phyloP scores from a whole-genome alignment of 2,329 filamentous ascomycete genomes.

The Tolypocladium tundrense region DNA sequence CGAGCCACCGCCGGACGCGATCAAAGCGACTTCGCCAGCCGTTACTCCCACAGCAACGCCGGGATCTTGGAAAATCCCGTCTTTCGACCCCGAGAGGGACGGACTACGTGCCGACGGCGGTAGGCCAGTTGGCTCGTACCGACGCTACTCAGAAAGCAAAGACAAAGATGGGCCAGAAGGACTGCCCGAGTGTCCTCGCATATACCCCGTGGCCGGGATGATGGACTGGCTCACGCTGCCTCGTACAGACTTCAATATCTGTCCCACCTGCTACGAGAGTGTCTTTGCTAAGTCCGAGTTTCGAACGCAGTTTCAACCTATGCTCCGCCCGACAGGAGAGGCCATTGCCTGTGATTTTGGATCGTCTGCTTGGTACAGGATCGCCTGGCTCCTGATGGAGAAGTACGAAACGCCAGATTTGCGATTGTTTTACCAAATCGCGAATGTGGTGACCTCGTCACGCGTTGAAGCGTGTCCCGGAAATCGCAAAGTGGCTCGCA shows the following conservation, averaged over 20 bases:
- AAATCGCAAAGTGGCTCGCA: constrained; percentile 41
- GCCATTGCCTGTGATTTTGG: constrained; percentile 70
- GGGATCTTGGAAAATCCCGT: constrained; percentile 33
- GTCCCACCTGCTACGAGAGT: constrained; percentile 65
- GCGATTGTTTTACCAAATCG: constrained; percentile 58
- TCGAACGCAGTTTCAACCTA: constrained; percentile 49
- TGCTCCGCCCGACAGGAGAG: constrained; percentile 45
- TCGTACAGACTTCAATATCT: constrained; percentile 66
- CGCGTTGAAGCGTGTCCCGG: constrained; percentile 48
- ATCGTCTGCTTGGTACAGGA: constrained; percentile 65
- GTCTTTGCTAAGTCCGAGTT: constrained; percentile 62
- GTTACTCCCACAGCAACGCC: constrained; percentile 8
- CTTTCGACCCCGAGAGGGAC: constrained; percentile 31
- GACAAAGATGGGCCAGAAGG: constrained; percentile 13
- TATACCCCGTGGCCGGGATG: constrained; percentile 48
- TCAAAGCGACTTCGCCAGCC: neutral
- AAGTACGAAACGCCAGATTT: constrained; percentile 59
- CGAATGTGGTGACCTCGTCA: constrained; percentile 42
- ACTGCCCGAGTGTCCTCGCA: constrained; percentile 61
- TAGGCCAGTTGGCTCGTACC: constrained; percentile 34
- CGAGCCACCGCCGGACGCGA: constrained; percentile 1
- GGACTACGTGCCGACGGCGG: constrained; percentile 25
- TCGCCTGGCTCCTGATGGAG: constrained; percentile 72
- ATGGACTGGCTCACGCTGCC: constrained; percentile 76
- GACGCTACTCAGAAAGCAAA: constrained; percentile 40